A percentile compares a stretch with the other conserved stretches of the same genome.
phyloP scores from a whole-genome alignment of 805 yeast species.

The Candida gorgasii region DNA sequence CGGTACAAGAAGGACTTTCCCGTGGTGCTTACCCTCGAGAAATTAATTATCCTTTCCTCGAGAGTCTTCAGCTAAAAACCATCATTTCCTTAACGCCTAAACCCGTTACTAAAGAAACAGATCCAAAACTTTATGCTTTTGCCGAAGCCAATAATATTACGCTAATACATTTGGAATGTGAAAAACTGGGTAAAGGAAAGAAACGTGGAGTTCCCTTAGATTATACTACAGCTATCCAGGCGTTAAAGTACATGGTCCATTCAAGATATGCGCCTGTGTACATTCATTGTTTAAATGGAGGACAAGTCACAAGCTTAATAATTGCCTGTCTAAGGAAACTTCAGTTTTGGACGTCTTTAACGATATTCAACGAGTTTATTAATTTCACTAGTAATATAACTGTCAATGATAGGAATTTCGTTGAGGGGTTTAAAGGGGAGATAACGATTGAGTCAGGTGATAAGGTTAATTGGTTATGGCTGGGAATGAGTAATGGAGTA shows the following conservation, averaged over 20 bases:
- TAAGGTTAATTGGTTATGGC: slow-evolving; percentile 66
- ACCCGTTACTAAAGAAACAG: slow-evolving; percentile 58
- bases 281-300: slow-evolving; percentile 87
- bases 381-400: slow-evolving; percentile 76
- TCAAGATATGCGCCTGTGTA: slow-evolving; percentile 67
- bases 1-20: slow-evolving; percentile 67
- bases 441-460: slow-evolving; percentile 47
- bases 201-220: slow-evolving; percentile 83
- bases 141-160: slow-evolving; percentile 55
- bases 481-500: slow-evolving; percentile 58
- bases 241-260: slow-evolving; percentile 63
- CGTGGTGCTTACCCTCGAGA: slow-evolving; percentile 88
- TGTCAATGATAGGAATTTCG: slow-evolving; percentile 78
- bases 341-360: slow-evolving; percentile 85
- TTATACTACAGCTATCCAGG: slow-evolving; percentile 56
- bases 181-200: slow-evolving; percentile 72
- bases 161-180: slow-evolving; percentile 67
- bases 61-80: slow-evolving; percentile 64
- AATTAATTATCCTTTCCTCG: slow-evolving; percentile 66
- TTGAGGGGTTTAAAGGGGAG: slow-evolving; percentile 74
- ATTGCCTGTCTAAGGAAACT: slow-evolving; percentile 84
- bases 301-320: slow-evolving; percentile 79
- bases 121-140: slow-evolving; percentile 51
- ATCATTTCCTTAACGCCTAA: slow-evolving; percentile 80
- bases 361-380: slow-evolving; percentile 83